Conservation (phyloP, 2,329 filamentous ascomycete genomes). For the Neurospora crassa region DNA sequence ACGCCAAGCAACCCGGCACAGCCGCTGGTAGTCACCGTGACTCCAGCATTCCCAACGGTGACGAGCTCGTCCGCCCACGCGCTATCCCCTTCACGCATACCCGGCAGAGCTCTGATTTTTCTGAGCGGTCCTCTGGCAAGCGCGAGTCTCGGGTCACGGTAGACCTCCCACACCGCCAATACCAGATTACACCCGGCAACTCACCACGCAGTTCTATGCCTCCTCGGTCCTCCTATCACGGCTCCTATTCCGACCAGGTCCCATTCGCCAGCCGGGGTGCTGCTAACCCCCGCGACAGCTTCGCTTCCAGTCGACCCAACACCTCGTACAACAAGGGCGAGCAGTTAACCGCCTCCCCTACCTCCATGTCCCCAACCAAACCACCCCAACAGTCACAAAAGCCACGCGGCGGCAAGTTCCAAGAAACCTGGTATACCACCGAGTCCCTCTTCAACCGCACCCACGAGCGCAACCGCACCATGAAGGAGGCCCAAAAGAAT, state of each 20-base stretch:
- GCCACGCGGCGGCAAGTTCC: slow-evolving; percentile 37
- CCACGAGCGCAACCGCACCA: slow-evolving; percentile 38
- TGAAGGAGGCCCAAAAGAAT: slow-evolving; percentile 22
- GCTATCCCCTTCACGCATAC: slow-evolving; percentile 75
- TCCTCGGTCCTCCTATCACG: slow-evolving; percentile 21
- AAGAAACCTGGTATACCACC: slow-evolving; percentile 44
- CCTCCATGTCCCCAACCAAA: slow-evolving; percentile 6
- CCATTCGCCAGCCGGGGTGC: slow-evolving; percentile 31
- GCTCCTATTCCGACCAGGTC: slow-evolving; percentile 38
- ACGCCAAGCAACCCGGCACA: slow-evolving; percentile 52
- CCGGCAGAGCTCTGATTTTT: slow-evolving; percentile 49
- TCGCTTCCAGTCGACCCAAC: slow-evolving; percentile 19
- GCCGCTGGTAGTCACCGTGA: slow-evolving; percentile 30
- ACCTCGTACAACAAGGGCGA: slow-evolving; percentile 14
- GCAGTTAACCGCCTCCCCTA: slow-evolving; percentile 9
- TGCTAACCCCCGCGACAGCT: slow-evolving; percentile 13
- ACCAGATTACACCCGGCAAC: slow-evolving; percentile 37
- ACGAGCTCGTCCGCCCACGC: slow-evolving; percentile 37
- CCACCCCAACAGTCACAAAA: slow-evolving; percentile 17
- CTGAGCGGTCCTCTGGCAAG: slow-evolving; percentile 35
- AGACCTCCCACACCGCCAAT: slow-evolving; percentile 46
- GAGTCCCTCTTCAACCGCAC: slow-evolving; percentile 46
- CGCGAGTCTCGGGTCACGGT: slow-evolving; percentile 37
- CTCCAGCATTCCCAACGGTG: slow-evolving; percentile 32
- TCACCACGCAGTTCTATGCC: slow-evolving; percentile 33